Base-by-base conservation (phyloP, 306 rosid species). In the Mimosa bimucronata region DNA sequence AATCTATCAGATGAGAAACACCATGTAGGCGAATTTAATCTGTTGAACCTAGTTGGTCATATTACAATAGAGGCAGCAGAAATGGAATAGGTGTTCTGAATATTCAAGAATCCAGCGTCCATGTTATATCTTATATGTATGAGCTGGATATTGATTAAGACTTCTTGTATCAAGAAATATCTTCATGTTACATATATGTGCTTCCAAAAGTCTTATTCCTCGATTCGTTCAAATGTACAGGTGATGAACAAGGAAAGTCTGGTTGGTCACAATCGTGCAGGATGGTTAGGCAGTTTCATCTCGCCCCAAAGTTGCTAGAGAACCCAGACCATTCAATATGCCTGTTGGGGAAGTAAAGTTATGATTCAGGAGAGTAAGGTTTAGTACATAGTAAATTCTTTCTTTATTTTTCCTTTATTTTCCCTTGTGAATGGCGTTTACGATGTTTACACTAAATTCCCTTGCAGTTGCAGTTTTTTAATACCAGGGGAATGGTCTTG, bases 151-250 rank as follows among this genome's bases (percentile, higher is more conserved):
- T 45, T 7, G 38, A 42, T 78, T n/a, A 68, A 67, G 18, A 52
- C 68, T 64, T 74, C 13, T 66, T 11, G 37, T 21, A 7, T 55
- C 25, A 50, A 48, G 57, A 13, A 69, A 41, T 48, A 55, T 76
- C 71, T 74, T 81, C 29, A 55, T 79, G 42, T 37, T 76, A 41
- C 10, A 67, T 21, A 13, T n/a, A 44, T 60, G 25, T 52, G 37
- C 46, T 79, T 31, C 65, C 60, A 52, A 28, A 46, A 67, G 40
- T 69, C 80, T 81, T 46, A 81, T 74, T 68, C 77, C 1, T 42
- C 29, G 58, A 75, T 83, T 70, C 26, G 26, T 74, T 60, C 41
- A 50, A 45, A 84, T 74, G 61, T 76, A 80, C 83, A 83, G 91
- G 88, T 18, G 73, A 21, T 83, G 34, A 73, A 42, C 62, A 19